Evolutionary conservation across 2,329 filamentous ascomycete genomes (phyloP).

Genomic region (Furcasterigmium furcatum): DNA sequence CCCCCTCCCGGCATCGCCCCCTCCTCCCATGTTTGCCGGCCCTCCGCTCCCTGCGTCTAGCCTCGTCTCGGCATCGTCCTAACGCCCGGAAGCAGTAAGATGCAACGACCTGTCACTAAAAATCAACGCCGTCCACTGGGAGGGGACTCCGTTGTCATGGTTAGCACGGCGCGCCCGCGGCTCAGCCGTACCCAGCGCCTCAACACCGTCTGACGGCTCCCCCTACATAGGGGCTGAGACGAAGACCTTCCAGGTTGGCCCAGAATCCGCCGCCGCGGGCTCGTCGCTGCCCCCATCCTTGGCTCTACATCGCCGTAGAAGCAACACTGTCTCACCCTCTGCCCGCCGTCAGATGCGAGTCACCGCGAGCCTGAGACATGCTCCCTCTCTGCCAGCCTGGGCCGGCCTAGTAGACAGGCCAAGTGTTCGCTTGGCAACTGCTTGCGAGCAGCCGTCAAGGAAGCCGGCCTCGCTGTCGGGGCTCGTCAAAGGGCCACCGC

Average conservation of each 20-base stretch:
- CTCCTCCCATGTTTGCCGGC: slow-evolving; percentile 1
- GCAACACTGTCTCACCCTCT: background rate
- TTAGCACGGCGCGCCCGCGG: too few relatives aligned
- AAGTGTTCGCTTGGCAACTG: background rate
- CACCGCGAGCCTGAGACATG: background rate
- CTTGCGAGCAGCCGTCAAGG: background rate
- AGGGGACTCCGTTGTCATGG: too few relatives aligned
- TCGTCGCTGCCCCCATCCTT: too few relatives aligned
- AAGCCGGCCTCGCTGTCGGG: too few relatives aligned
- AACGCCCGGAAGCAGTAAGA: slow-evolving; percentile 1
- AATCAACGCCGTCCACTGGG: background rate
- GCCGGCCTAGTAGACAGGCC: too few relatives aligned
- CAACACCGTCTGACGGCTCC: too few relatives aligned
- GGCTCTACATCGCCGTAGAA: too few relatives aligned
- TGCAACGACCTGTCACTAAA: background rate
- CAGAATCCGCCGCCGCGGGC: background rate
- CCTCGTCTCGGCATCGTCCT: background rate
- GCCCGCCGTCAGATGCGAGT: background rate
- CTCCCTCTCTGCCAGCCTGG: background rate
- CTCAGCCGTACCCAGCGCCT: too few relatives aligned
- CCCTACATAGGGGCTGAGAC: too few relatives aligned
- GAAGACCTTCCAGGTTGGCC: too few relatives aligned
- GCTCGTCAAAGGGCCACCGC: too few relatives aligned
- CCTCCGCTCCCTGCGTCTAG: background rate
- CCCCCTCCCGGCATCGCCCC: background rate